phyloP scores from a whole-genome alignment of 2,329 filamentous ascomycete species.

The Epichloe uncinata region DNA sequence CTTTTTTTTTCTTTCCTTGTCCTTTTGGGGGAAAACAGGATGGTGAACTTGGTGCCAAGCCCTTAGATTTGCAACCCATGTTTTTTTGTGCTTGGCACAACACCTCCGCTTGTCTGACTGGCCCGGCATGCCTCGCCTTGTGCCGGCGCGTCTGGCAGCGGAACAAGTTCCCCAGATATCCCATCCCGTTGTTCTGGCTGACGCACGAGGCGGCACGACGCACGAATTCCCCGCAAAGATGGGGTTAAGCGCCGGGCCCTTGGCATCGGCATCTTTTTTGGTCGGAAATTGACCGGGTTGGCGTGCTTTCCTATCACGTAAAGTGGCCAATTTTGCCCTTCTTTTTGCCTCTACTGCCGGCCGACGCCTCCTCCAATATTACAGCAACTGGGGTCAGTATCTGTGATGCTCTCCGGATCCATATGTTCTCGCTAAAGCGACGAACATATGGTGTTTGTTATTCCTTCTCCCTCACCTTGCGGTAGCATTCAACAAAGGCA shows the following conservation, averaged over 20 bases:
- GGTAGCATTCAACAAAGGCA: too few species aligned
- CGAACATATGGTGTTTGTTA: too few species aligned
- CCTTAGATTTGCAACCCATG: background rate
- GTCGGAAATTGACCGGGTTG: background rate
- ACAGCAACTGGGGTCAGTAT: background rate
- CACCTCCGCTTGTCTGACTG: background rate
- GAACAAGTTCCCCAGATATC: background rate
- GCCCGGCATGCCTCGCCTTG: conserved; percentile 6
- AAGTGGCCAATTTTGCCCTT: background rate
- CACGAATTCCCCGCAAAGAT: conserved; percentile 3
- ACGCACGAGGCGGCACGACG: too few species aligned
- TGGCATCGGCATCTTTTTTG: background rate
- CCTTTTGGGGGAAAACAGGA: background rate
- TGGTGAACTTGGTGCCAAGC: background rate
- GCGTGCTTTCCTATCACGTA: background rate
- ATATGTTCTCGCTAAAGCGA: too few species aligned
- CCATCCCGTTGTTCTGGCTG: background rate
- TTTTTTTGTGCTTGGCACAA: background rate
- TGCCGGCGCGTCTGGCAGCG: conserved; percentile 3
- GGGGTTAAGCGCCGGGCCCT: background rate
- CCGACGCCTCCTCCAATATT: background rate
- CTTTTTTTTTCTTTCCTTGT: background rate
- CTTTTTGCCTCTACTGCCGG: background rate
- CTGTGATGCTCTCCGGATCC: too few species aligned
- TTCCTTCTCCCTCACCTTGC: too few species aligned